These are phyloP conservation scores for Lichtheimia ramosa DNA, from an alignment of 371 early-diverging fungal genomes.

Conservation along the genomic window DNA sequence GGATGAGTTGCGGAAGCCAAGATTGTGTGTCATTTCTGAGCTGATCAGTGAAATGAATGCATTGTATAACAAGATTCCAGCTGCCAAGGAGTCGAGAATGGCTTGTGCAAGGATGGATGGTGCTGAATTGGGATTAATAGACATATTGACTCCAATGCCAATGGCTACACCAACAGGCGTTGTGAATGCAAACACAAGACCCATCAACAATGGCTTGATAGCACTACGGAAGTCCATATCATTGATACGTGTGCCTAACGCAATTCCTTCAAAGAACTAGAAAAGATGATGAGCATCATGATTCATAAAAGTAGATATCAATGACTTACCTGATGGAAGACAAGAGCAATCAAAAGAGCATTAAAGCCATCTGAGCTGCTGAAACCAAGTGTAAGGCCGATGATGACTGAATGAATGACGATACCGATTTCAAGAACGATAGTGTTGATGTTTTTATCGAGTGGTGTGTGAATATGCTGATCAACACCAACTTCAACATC, in stretches of 20 bases:
- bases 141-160: constrained; percentile 51
- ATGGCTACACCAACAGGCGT: constrained; percentile 66
- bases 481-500: constrained; percentile 4
- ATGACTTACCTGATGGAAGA: constrained; percentile 79
- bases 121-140: constrained; percentile 49
- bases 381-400: constrained; percentile 80
- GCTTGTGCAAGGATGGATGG: constrained; percentile 40
- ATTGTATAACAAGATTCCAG: constrained; percentile 56
- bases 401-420: constrained; percentile 82
- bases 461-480: constrained; percentile 14
- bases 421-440: constrained; percentile 84
- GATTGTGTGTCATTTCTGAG: constrained; percentile 28
- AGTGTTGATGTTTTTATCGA: constrained; percentile 43
- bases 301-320: background rate
- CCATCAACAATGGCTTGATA: constrained; percentile 34
- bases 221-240: constrained; percentile 32
- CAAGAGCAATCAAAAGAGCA: constrained; percentile 75
- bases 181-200: constrained; percentile 48
- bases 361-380: constrained; percentile 63
- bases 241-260: constrained; percentile 53
- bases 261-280: constrained; percentile 59
- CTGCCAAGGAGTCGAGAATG: constrained; percentile 49
- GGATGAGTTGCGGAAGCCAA: constrained; percentile 9
- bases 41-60: constrained; percentile 41
- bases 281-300: background rate